Base-by-base conservation (phyloP, 2,329 filamentous ascomycete genomes). In the Geoglossum cookeanum region DNA sequence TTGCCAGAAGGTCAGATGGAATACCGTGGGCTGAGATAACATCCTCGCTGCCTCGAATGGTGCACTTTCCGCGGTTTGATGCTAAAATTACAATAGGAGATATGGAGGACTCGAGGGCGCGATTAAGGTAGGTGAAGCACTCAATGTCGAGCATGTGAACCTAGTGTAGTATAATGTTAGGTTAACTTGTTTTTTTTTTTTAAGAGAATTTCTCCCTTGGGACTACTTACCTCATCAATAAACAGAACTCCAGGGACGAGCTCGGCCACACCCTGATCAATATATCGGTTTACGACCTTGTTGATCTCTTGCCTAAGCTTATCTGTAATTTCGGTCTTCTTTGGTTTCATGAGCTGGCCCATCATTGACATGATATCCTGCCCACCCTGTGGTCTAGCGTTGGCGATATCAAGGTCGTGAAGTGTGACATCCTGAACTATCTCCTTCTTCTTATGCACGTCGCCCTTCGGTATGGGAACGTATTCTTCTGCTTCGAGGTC, bases 361-460 rank as follows among this genome's bases (percentile, higher is more conserved):
- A 98, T 97, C 92, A 98, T 97, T 75, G 90, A 96, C 90, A 98
- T 97, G 63, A 98, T 94, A 70, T 98, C 92, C 75, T 98, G 92
- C 49, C 92, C 92, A 56, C 92, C 92, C 74, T 97, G 89, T 3
- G 92, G 92, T 65, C 91, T 78, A 13, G 92, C 86, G 66, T 98
- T 98, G 62, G 92, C 92, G 61, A 97, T 85, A 67, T 98, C 92
- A 58, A 98, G 76, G 68, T 98, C 92, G 70, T 98, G 92, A 62
- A 98, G 78, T 51, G 92, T 96, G 61, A 98, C 92, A 66, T 98
- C 92, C 70, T 98, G 92, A 39, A 98, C 92, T 64, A 98, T 94
- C 73, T 98, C 92, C 77, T 98, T 98, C 81, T 96, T 97, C 80
- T 98, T 98, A 76, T 97, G 92, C 57, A 98, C 92, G 67, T 98